These are phyloP conservation scores for Phytophthora chlamydospora DNA, from an alignment of 352 stramenopile genomes.

Conservation along the genomic window DNA sequence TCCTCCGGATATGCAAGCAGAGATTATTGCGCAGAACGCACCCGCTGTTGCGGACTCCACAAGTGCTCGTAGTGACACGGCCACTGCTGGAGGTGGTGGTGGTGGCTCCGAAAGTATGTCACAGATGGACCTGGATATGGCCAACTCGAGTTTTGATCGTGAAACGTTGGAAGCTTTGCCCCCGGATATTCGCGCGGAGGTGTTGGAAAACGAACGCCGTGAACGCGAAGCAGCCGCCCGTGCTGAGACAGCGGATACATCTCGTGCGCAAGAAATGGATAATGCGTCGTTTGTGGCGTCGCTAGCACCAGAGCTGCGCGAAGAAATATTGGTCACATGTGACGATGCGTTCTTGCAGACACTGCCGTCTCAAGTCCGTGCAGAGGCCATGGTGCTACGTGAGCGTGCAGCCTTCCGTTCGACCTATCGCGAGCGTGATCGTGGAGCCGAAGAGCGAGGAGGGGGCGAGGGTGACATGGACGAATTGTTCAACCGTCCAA, in stretches of 20 bases:
- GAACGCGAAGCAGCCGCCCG: constrained; percentile 85
- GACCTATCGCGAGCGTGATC: constrained; percentile 59
- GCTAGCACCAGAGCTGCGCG: constrained; percentile 93
- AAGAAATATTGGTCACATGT: constrained; percentile 97
- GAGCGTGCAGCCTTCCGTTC: constrained; percentile 90
- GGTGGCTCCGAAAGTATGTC: constrained; percentile 69
- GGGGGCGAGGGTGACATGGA: constrained; percentile 55
- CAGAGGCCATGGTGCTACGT: constrained; percentile 95
- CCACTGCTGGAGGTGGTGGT: constrained; percentile 32
- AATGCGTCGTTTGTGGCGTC: constrained; percentile 98
- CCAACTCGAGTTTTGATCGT: constrained; percentile 92
- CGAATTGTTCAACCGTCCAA: constrained; percentile 76
- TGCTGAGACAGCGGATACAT: constrained; percentile 87
- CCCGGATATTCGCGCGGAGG: constrained; percentile 96
- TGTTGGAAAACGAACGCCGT: constrained; percentile 96
- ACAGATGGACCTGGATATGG: constrained; percentile 85
- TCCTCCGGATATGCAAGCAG: constrained; percentile 96
- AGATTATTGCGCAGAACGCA: constrained; percentile 90
- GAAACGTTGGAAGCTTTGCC: constrained; percentile 97
- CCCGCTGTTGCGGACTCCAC: constrained; percentile 37
- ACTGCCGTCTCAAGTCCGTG: constrained; percentile 93
- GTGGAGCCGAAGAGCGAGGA: constrained; percentile 31
- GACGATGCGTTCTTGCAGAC: constrained; percentile 96
- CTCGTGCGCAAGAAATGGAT: constrained; percentile 98
- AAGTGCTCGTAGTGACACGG: constrained; percentile 38